phyloP scores from a whole-genome alignment of 305 asterid species.

The Plantago rigida region DNA sequence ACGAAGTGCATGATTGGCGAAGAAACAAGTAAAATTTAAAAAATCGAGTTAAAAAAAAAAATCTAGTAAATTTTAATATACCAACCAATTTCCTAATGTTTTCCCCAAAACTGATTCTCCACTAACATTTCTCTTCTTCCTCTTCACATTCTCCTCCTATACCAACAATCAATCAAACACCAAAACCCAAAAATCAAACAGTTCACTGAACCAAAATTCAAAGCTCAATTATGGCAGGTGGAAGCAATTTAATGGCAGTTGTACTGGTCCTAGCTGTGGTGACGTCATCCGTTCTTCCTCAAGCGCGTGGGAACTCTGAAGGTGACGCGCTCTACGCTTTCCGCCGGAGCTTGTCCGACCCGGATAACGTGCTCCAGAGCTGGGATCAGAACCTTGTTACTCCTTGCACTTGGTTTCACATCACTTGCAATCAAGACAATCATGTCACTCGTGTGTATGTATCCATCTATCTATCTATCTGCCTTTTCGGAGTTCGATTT shows the following conservation, averaged over 20 bases:
- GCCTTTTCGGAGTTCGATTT: no score
- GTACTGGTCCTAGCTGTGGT: conserved; percentile 28
- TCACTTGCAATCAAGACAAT: conserved; percentile 81
- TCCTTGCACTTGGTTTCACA: conserved; percentile 95
- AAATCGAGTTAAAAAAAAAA: no score
- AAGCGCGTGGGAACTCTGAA: conserved; percentile 60
- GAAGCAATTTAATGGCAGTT: conserved; percentile 26
- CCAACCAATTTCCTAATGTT: conserved; percentile 4
- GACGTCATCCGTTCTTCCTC: conserved; percentile 28
- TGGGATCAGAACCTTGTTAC: conserved; percentile 90
- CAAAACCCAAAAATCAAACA: conserved; percentile 1
- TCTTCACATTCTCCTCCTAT: neutral
- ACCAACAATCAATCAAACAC: conserved; percentile 21
- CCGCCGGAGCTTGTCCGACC: conserved; percentile 79
- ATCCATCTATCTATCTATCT: conserved; percentile 24
- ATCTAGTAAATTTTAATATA: no score
- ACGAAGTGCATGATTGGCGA: no score
- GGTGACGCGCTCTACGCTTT: conserved; percentile 90
- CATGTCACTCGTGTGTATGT: conserved; percentile 83
- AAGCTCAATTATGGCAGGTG: conserved; percentile 29
- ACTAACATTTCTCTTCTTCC: conserved; percentile 17
- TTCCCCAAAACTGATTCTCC: conserved; percentile 40
- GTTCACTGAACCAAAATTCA: neutral
- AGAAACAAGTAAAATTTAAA: no score
- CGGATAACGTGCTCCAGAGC: conserved; percentile 80